phyloP scores from a whole-genome alignment of 257 asterid species.

The Rehmannia glutinosa region DNA sequence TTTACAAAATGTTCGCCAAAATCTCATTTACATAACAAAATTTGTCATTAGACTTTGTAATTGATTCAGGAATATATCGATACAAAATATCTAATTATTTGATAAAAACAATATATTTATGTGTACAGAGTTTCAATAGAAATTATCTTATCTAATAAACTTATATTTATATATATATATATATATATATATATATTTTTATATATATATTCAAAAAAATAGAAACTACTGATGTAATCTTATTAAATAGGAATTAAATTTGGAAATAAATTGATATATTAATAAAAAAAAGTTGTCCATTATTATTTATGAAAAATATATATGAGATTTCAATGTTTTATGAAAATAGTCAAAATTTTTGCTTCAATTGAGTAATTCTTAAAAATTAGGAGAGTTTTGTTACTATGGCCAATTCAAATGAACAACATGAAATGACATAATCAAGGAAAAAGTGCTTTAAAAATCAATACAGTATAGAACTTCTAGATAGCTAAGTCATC shows the following conservation, averaged over 20 bases:
- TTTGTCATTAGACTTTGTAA: too few species aligned
- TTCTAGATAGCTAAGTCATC: neutral
- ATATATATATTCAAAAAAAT: too few species aligned
- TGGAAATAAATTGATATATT: neutral
- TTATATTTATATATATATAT: too few species aligned
- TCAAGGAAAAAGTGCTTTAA: neutral
- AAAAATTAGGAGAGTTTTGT: neutral
- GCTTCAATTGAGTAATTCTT: neutral
- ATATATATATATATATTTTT: too few species aligned
- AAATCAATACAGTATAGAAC: neutral
- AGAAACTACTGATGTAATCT: neutral
- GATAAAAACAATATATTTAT: too few species aligned
- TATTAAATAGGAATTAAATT: neutral
- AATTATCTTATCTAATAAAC: too few species aligned
- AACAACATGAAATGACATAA: conserved; percentile 8
- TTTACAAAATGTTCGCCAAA: too few species aligned
- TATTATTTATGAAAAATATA: neutral
- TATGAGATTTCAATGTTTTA: neutral
- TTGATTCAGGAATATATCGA: too few species aligned
- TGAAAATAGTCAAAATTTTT: too few species aligned
- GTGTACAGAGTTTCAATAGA: too few species aligned
- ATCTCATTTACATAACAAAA: too few species aligned
- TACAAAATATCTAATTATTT: too few species aligned
- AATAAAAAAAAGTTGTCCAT: neutral
- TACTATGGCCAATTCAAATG: neutral